Base-by-base conservation (phyloP, 2,329 filamentous ascomycete species). In the Setomelanomma holmii region DNA sequence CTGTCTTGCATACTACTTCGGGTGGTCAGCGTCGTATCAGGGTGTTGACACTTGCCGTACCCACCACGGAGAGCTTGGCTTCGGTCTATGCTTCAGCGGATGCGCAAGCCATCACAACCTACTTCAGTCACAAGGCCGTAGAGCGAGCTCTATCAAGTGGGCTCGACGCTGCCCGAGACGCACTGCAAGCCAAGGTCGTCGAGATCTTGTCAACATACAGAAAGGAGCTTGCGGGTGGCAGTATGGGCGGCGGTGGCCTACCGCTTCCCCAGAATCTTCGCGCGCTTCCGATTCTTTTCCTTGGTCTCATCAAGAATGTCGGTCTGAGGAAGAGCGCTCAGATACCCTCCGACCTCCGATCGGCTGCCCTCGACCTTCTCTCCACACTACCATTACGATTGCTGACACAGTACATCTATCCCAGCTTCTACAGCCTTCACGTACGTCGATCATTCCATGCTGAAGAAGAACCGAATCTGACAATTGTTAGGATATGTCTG, bases 101-200 rank as follows among this genome's bases (percentile, higher is more conserved):
- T 70, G 93, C 97, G 75, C 89, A 89, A 67, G 95, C 95, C 12
- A 91, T 99, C 64, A 89, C 93, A 3, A 90, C 90, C 11, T 98
- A 93, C 80, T 98, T 93, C 81, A 93, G 89, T 65, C 95, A 99
- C 83, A 98, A 98, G 80, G 95, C 95, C 14, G 95, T 98, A 3
- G 95, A 99, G 79, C 85, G 91, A 64, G 88, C 90, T 10, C 80
- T 99, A 34, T 89, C 90, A 65, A 91, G 86, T 66, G 93, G 93
- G 34, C 81, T 99, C 45, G 95, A 99, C 65, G 89, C 91, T 41
- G 95, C 95, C 44, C 85, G 95, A 36, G 95, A 99, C 75, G 89
- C 91, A 40, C 82, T 98, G 38, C 92, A 97, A 74, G 86, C 88
- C 61, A 99, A 99, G 82, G 81, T 96, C 36, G 89, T 92, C 22